A percentile compares a stretch with the other conserved stretches of the same genome.
Conservation (phyloP, 2,329 filamentous ascomycete species). For the Paraconiothyrium brasiliense region DNA sequence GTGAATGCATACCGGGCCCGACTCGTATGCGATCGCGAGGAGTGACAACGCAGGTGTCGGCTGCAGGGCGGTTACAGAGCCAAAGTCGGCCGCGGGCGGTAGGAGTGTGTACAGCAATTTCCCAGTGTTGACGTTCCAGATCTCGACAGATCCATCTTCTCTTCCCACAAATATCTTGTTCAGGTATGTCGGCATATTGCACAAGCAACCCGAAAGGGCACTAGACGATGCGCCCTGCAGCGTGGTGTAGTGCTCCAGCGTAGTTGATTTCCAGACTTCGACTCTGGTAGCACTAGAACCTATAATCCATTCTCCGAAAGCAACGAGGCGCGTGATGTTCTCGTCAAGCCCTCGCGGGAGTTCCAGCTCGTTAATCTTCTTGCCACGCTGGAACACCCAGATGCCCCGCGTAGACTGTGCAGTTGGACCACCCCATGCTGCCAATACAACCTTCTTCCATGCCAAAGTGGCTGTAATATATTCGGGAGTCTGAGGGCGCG, state of each 20-base stretch:
- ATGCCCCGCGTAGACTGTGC: conserved; percentile 70
- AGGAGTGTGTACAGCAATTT: conserved; percentile 92
- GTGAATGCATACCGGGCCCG: conserved; percentile 80
- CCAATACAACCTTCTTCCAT: conserved; percentile 87
- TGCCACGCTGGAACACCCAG: conserved; percentile 93
- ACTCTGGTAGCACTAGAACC: conserved; percentile 78
- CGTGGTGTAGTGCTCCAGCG: conserved; percentile 89
- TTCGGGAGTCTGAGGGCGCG: conserved; percentile 85
- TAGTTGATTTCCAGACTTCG: conserved; percentile 87
- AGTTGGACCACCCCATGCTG: conserved; percentile 80
- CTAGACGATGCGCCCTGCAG: conserved; percentile 70
- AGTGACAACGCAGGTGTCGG: conserved; percentile 85
- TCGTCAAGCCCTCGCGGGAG: conserved; percentile 72
- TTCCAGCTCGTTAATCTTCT: conserved; percentile 79
- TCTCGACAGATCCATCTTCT: conserved; percentile 88
- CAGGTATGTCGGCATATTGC: conserved; percentile 90
- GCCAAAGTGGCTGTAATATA: conserved; percentile 86
- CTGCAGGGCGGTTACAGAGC: conserved; percentile 86
- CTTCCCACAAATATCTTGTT: conserved; percentile 96
- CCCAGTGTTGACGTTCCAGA: conserved; percentile 94
- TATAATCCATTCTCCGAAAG: conserved; percentile 92
- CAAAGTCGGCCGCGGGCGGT: conserved; percentile 75
- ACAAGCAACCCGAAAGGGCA: conserved; percentile 79
- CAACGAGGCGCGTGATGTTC: conserved; percentile 77
- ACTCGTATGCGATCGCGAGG: conserved; percentile 86